Evolutionary conservation across 129 eudicot species (phyloP).

Genomic region (Kitagawia praeruptora): DNA sequence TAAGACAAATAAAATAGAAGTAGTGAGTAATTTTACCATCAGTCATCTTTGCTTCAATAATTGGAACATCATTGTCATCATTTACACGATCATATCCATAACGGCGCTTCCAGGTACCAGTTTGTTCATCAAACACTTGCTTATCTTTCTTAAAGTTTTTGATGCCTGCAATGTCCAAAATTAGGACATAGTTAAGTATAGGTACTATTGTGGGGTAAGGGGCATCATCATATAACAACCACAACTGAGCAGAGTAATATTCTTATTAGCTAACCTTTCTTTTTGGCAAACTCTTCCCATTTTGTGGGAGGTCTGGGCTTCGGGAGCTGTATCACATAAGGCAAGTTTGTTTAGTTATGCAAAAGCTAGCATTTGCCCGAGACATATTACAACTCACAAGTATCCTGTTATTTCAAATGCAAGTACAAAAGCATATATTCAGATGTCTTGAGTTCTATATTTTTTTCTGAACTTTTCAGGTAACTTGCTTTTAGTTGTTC

Average conservation of each 20-base stretch:
- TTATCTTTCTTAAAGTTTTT: constrained; percentile 74
- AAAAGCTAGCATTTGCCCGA: background rate
- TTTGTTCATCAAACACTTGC: constrained; percentile 73
- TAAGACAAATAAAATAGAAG: background rate
- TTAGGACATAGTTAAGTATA: background rate
- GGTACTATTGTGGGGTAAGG: background rate
- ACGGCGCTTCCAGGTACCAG: constrained; percentile 81
- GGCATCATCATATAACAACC: background rate
- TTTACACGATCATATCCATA: constrained; percentile 88
- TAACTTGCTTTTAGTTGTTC: background rate
- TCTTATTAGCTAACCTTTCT: constrained; percentile 51
- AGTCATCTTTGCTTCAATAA: constrained; percentile 82
- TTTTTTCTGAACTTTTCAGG: background rate
- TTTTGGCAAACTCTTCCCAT: constrained; percentile 91
- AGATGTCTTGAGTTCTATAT: background rate
- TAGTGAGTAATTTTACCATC: constrained; percentile 46
- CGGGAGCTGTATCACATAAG: constrained; percentile 54
- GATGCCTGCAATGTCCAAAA: constrained; percentile 44
- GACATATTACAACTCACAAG: background rate
- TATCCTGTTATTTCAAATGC: background rate
- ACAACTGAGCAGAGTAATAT: background rate
- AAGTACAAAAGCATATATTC: background rate
- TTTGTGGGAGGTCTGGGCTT: constrained; percentile 86
- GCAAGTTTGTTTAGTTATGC: background rate
- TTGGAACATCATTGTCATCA: constrained; percentile 80